Evolutionary conservation across 1,284 basidiomycete species (phyloP).

Genomic region (Moesziomyces sp.): DNA sequence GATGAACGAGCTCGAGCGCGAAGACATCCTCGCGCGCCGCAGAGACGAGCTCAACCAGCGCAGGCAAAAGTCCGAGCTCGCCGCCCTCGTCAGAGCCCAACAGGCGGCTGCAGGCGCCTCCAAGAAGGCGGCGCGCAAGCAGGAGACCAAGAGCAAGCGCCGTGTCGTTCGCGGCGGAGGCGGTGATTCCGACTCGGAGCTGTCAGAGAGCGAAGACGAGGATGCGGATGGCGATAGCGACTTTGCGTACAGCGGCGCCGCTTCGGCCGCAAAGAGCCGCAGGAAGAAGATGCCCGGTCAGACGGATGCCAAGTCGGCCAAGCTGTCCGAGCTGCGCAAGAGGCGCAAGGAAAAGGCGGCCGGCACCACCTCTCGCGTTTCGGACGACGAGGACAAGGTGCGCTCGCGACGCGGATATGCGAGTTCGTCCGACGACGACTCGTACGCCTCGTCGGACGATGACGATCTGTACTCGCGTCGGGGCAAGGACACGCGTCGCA

Average conservation of each 20-base stretch:
- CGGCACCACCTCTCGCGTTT: conserved; percentile 15
- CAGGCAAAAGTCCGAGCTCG: conserved; percentile 79
- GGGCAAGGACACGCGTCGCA: neutral
- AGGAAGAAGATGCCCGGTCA: conserved; percentile 76
- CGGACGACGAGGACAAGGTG: conserved; percentile 39
- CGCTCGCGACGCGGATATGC: conserved; percentile 12
- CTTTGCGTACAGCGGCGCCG: conserved; percentile 71
- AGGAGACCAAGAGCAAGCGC: conserved; percentile 18
- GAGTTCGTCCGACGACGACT: conserved; percentile 7
- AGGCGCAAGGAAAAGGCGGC: conserved; percentile 49
- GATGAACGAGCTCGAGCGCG: conserved; percentile 87
- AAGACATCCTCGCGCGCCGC: conserved; percentile 82
- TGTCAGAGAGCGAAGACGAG: conserved; percentile 68
- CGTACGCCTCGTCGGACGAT: conserved; percentile 20
- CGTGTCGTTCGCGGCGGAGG: conserved; percentile 8
- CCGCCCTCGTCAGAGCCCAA: conserved; percentile 78
- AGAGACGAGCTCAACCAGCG: conserved; percentile 82
- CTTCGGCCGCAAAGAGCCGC: conserved; percentile 80
- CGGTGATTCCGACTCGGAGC: conserved; percentile 51
- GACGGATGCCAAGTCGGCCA: conserved; percentile 52
- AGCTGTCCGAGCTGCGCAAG: conserved; percentile 54
- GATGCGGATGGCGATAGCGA: conserved; percentile 72
- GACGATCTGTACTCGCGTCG: conserved; percentile 50
- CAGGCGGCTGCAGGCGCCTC: conserved; percentile 69
- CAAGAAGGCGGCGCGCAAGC: conserved; percentile 23